These are phyloP conservation scores for Kodamaea neixiangensis DNA, from an alignment of 805 yeast species.

Conservation along the genomic window DNA sequence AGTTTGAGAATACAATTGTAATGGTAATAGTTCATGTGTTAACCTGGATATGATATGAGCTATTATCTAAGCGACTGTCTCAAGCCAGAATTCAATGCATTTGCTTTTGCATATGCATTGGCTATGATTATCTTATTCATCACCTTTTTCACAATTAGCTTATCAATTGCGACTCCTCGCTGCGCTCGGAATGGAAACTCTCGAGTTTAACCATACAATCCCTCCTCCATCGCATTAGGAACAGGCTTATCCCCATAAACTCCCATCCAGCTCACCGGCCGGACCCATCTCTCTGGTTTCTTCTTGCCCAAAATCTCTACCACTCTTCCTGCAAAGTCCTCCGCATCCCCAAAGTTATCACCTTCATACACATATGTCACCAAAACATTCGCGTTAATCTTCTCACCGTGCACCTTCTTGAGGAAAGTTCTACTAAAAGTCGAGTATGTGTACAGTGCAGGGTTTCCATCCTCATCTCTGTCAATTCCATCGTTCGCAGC, in stretches of 20 bases:
- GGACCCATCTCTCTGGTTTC: slow-evolving; percentile 34
- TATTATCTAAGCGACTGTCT: too few species aligned
- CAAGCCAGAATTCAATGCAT: too few species aligned
- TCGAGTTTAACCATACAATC: slow-evolving; percentile 63
- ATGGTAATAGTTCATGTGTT: too few species aligned
- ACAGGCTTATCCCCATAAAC: slow-evolving; percentile 75
- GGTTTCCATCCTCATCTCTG: slow-evolving; percentile 2
- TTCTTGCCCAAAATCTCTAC: slow-evolving; percentile 26
- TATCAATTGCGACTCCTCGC: too few species aligned
- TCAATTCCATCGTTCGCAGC: not conserved
- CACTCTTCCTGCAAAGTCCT: slow-evolving; percentile 44
- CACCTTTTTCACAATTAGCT: too few species aligned
- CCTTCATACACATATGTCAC: slow-evolving; percentile 82
- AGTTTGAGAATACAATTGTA: too few species aligned
- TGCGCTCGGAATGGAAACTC: not conserved
- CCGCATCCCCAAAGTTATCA: slow-evolving; percentile 78
- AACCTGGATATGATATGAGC: too few species aligned
- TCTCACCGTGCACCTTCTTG: slow-evolving; percentile 6
- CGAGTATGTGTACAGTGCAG: slow-evolving; percentile 15
- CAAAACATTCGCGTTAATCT: slow-evolving; percentile 35
- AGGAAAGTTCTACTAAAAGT: slow-evolving; percentile 7
- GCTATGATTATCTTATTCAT: too few species aligned
- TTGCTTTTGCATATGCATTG: too few species aligned
- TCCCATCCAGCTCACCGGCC: slow-evolving; percentile 82
- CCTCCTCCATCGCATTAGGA: slow-evolving; percentile 73